Conservation (phyloP, 495 filamentous ascomycete genomes). For the Clavariopsis aquatica region DNA sequence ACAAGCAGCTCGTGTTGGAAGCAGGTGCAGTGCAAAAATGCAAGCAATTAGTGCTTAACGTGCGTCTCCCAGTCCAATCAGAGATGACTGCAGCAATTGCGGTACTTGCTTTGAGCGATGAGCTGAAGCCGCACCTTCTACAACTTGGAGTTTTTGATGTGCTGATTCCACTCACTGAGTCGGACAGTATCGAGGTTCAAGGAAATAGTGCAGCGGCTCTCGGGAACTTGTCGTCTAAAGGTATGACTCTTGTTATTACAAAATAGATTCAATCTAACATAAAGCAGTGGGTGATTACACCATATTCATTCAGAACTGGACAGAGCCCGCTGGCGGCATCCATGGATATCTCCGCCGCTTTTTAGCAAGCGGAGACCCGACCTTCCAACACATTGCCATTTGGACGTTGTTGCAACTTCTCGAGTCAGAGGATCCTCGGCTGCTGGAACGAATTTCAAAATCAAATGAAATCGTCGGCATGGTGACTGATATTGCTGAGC, state of each 20-base stretch:
- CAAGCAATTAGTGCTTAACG: conserved; percentile 91
- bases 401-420: conserved; percentile 96
- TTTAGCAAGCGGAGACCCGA: conserved; percentile 89
- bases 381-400: conserved; percentile 98
- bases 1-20: conserved; percentile 94
- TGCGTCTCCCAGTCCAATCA: conserved; percentile 91
- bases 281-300: conserved; percentile 89
- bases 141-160: conserved; percentile 95
- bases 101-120: conserved; percentile 93
- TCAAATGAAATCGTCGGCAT: conserved; percentile 86
- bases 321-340: conserved; percentile 86
- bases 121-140: conserved; percentile 88
- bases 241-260: conserved; percentile 48
- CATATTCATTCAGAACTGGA: conserved; percentile 93
- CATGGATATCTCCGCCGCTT: conserved; percentile 93
- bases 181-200: conserved; percentile 95
- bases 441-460: conserved; percentile 81
- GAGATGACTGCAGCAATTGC: conserved; percentile 99
- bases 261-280: conserved; percentile 2
- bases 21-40: conserved; percentile 97
- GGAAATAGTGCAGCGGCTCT: conserved; percentile 96
- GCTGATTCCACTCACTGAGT: conserved; percentile 90
- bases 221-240: conserved; percentile 95
- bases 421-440: conserved; percentile 85
- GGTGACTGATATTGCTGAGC: conserved; percentile 87